Base-by-base conservation (phyloP, 2,329 filamentous ascomycete species). In the Diplodia seriata region DNA sequence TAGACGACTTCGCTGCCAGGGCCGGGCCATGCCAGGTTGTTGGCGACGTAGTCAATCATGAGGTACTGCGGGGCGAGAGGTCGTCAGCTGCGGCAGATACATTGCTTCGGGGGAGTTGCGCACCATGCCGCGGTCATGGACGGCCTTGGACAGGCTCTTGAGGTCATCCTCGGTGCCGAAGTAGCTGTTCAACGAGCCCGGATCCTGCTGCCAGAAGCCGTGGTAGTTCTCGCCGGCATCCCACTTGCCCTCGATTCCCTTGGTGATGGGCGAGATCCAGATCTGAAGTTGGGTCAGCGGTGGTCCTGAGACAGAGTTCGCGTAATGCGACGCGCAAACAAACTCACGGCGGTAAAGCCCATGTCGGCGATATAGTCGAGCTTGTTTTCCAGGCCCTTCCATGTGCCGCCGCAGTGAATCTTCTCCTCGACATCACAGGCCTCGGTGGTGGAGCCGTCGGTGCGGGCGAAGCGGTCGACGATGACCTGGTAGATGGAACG, bases 1-100 rank as follows among this genome's bases (percentile, higher is more conserved):
- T 51, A 63, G 43, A 36, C 43, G 47, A 63, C 59, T 8, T 63
- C 59, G 29, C n/a, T 26, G 43, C 59, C 68, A 31, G 76, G 72
- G 12, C 74, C 69, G 14, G 69, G 73, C 20, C 70, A 68, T 20
- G 76, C 76, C 75, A 78, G 76, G 67, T 85, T 82, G 72, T 85
- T 85, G 49, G 83, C 80, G 11, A 85, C 83, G 2, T 84, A 79
- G 70, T 86, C 84, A 55, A 85, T 78, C 84, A 85, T 85, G 12
- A 86, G 71, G 69, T 82, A 85, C 26, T 77, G 74, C 26, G 20
- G 1, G 29, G 75, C 20, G 20, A 1, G 36, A 38, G 2, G 29
- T 36, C 18, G 66, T 33, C 57, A 50, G n/a, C n/a, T 62, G 71
- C 9, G 72, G 68, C 43, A 36, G 31, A 15, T 20, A 14, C 23